phyloP scores from a whole-genome alignment of 345 rosid genomes.

The Pugionium dolabratum region DNA sequence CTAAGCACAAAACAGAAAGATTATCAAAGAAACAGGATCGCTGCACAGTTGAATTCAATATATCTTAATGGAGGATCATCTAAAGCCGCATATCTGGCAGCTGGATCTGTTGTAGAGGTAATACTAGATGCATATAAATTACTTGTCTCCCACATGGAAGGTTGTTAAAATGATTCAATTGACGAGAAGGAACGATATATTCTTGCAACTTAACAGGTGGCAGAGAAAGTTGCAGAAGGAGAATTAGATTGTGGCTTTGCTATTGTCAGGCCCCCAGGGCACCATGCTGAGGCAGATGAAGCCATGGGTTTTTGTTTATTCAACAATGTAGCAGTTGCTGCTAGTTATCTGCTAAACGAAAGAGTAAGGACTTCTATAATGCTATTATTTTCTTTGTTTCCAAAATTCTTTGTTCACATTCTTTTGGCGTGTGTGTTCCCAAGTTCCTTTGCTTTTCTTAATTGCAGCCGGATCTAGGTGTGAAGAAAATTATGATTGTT shows the following conservation, averaged over 20 bases:
- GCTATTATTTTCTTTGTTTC: background rate
- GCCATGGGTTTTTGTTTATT: constrained; percentile 93
- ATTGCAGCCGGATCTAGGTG: constrained; percentile 65
- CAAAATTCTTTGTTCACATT: background rate
- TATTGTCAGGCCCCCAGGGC: constrained; percentile 99
- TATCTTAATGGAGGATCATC: constrained; percentile 84
- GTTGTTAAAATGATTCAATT: constrained; percentile 2
- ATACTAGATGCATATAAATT: background rate
- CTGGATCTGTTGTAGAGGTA: constrained; percentile 89
- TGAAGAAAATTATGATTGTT: constrained; percentile 81
- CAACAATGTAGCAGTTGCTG: constrained; percentile 92
- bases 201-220: constrained; percentile 47
- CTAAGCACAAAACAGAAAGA: constrained; percentile 64
- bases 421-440: background rate
- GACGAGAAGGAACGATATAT: background rate
- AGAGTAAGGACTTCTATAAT: constrained; percentile 48
- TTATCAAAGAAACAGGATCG: constrained; percentile 51
- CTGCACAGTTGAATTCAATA: constrained; percentile 69
- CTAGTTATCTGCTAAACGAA: constrained; percentile 64
- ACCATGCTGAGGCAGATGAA: constrained; percentile 86
- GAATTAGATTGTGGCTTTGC: constrained; percentile 83
- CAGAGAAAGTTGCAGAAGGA: constrained; percentile 79
- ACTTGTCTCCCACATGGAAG: constrained; percentile 3
- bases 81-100: constrained; percentile 83
- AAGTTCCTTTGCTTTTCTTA: background rate